Evolutionary conservation across 306 rosid genomes (phyloP).

Genomic region (Dryas drummondii): DNA sequence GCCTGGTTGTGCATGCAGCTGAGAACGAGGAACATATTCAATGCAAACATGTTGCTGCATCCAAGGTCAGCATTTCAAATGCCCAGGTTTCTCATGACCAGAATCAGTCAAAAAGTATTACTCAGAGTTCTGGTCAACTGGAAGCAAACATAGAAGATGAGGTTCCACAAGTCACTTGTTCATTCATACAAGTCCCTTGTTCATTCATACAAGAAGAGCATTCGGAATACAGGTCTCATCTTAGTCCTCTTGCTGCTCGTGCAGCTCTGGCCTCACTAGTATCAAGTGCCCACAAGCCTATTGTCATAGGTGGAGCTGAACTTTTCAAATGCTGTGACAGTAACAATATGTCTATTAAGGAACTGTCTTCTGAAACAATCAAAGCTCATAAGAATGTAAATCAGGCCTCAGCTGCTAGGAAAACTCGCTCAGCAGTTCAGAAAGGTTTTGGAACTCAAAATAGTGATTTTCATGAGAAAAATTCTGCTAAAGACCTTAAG

Average conservation of each 20-base stretch:
- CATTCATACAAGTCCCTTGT: constrained; percentile 8
- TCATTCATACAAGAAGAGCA: constrained; percentile 13
- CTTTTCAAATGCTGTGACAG: constrained; percentile 16
- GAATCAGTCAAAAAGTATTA: neutral
- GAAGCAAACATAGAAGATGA: constrained; percentile 8
- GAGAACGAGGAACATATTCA: constrained; percentile 3
- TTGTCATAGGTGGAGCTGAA: constrained; percentile 21
- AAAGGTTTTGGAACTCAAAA: constrained; percentile 13
- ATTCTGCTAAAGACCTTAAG: constrained; percentile 12
- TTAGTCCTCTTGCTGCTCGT: constrained; percentile 28
- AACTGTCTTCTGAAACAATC: constrained; percentile 12
- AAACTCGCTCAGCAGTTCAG: constrained; percentile 4
- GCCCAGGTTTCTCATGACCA: constrained; percentile 5
- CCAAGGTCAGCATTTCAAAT: constrained; percentile 11
- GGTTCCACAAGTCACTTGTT: constrained; percentile 1
- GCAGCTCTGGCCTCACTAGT: constrained; percentile 27
- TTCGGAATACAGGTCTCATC: constrained; percentile 19
- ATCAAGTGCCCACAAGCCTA: constrained; percentile 9
- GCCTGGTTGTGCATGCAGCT: constrained; percentile 24
- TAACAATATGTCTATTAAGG: neutral
- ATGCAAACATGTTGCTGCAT: neutral
- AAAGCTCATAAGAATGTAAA: neutral
- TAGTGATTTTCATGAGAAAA: neutral
- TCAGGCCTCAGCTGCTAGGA: neutral
- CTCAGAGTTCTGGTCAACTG: constrained; percentile 1